Evolutionary conservation across 495 filamentous ascomycete species (phyloP).

Genomic region (Sporormia fimetaria): DNA sequence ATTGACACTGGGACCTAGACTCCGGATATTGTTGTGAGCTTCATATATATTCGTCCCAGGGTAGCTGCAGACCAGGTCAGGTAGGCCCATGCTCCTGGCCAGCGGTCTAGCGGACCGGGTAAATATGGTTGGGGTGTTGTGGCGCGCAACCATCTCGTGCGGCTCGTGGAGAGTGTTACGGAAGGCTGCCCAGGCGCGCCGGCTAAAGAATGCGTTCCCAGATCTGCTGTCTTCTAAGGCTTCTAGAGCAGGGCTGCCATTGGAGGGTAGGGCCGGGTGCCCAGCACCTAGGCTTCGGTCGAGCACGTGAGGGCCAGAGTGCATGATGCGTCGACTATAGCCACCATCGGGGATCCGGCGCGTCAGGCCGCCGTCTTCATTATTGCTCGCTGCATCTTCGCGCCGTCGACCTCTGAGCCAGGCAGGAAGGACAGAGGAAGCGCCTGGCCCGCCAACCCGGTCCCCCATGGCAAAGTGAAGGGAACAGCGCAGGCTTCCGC

Average conservation of each 20-base stretch:
- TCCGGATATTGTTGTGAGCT: constrained; percentile 1
- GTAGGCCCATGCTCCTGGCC: constrained; percentile 5
- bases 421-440: constrained; percentile 1
- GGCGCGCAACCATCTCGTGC: constrained; percentile 1
- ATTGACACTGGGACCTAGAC: neutral
- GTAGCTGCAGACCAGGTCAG: neutral
- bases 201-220: too few species aligned
- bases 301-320: too few species aligned
- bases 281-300: too few species aligned
- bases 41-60: constrained; percentile 7
- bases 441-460: constrained; percentile 13
- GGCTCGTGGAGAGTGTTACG: constrained; percentile 6
- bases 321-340: too few species aligned
- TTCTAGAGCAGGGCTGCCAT: too few species aligned
- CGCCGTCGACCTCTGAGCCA: neutral
- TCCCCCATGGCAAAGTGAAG: neutral
- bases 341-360: constrained; percentile 1
- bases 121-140: constrained; percentile 11
- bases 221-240: too few species aligned
- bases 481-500: neutral
- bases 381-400: constrained; percentile 1
- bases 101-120: constrained; percentile 18
- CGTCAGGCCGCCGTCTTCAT: constrained; percentile 4
- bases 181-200: neutral
- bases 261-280: too few species aligned